Base-by-base conservation (phyloP, 176 grass and related monocot species). In the Hyparrhenia diplandra region DNA sequence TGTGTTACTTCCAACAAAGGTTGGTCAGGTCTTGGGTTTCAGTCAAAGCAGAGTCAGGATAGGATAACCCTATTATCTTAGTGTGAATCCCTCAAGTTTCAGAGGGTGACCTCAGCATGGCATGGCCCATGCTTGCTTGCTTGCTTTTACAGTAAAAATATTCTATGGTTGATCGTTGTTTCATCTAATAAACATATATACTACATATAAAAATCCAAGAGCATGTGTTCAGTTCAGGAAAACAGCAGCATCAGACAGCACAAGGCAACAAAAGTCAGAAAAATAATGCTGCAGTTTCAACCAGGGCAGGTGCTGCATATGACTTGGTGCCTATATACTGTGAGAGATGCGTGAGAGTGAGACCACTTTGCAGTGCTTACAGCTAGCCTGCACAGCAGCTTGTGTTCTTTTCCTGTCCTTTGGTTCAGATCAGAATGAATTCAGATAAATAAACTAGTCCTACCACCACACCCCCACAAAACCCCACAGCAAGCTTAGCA, bases 181-280 rank as follows among this genome's bases (percentile, higher is more conserved):
- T 57, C 40, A 73, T 25, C 57, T 42, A 40, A 40, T 42, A 40
- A 40, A 61, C 75, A 77, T 49, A n/a, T n/a, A n/a, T n/a, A n/a
- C n/a, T n/a, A 31, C 5, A 73, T 35, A 81, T 55, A 57, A 10
- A 57, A 9, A 24, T 85, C 55, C 78, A 82, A 82, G 64, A 9
- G 72, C 72, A 45, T 82, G 78, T 82, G 72, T 60, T 90, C 10
- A 74, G 42, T 49, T 86, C 2, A 74, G 34, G 64, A 30, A 68
- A 80, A n/a, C 52, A 57, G 52, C 49, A 54, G 16, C 49, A 55
- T 10, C 54, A 58, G 54, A 24, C 58, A 62, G n/a, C 88, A 79
- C 49, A 83, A 86, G 71, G 74, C 74, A 83, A 83, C 79, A 52
- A 51, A 90, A 83, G 84, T 75, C 74, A 79, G 74, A 86, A 83